Base-by-base conservation (phyloP, 108 stramenopile genomes). In the Skeletonema marinoi region DNA sequence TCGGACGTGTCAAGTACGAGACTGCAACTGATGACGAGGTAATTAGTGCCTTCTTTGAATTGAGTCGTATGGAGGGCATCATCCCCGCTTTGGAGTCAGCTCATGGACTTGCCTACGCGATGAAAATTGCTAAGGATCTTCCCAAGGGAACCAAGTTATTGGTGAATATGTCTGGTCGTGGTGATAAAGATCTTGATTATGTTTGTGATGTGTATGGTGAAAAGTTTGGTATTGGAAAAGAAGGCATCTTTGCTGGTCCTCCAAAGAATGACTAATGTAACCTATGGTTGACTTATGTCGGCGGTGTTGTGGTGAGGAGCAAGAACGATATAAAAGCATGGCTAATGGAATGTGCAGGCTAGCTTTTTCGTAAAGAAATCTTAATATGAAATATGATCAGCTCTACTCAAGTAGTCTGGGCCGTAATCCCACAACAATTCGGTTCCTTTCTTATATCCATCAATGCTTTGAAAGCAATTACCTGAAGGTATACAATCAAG, bases 151-250 rank as follows among this genome's bases (percentile, higher is more conserved):
- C 91, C 74, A 82, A 90, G 66, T 70, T 98, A 32, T 86, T 97
- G 59, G 89, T 98, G 38, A 96, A 93, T 73, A 87, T 98, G 85
- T 88, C 87, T 80, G 97, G 96, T 5, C 90, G 97, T 21, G 97
- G 97, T 29, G 97, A 98, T 85, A 98, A 98, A 87, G 96, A 98
- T 76, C 94, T 97, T 92, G 87, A 92, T 54, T 91, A 95, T 42
- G 87, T 97, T 19, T 97, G 97, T 25, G 88, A 85, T 56, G 84
- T 89, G 62, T 87, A 96, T 87, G 96, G 96, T 6, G 96, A 93
- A 25, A 91, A 98, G 66, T 91, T 93, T 42, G 88, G 87, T 13
- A 90, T 77, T 42, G 75, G 75, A 4, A 77, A 77, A 50, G 75
- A 77, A 29, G 75, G 75, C 2, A 77, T 77, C 21, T 77, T 77